A percentile compares a stretch with the other conserved stretches of the same genome.
These are phyloP conservation scores for Saccharum hybrid DNA, from an alignment of 202 grass and related monocot species.

Conservation along the genomic window DNA sequence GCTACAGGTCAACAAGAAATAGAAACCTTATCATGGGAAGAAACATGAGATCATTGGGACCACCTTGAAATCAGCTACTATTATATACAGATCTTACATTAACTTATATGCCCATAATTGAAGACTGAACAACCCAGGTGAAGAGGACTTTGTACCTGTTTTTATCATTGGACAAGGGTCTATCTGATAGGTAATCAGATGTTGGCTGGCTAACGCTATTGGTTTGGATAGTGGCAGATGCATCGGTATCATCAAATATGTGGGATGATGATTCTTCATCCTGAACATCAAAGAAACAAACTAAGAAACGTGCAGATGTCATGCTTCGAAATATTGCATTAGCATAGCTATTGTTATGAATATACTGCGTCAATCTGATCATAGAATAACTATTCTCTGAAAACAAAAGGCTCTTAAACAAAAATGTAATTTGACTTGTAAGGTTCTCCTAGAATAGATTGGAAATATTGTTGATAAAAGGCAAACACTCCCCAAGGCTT, in stretches of 20 bases:
- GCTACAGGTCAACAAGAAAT: not conserved
- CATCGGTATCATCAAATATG: constrained; percentile 41
- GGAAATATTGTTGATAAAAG: not conserved
- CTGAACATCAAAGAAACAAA: constrained; percentile 46
- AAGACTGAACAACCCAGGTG: not conserved
- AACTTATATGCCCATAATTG: not conserved
- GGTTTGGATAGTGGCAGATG: constrained; percentile 30
- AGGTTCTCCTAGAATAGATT: not conserved
- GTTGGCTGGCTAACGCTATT: constrained; percentile 38
- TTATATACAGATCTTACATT: not conserved
- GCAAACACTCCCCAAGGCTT: not conserved
- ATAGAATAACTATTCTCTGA: constrained; percentile 18
- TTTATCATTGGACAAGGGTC: constrained; percentile 31
- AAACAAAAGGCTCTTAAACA: constrained; percentile 24
- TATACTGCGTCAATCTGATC: not conserved
- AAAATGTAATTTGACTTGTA: not conserved
- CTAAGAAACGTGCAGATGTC: not conserved
- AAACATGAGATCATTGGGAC: not conserved
- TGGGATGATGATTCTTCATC: constrained; percentile 54
- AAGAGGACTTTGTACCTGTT: constrained; percentile 51
- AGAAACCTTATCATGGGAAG: not conserved
- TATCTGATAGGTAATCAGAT: constrained; percentile 47
- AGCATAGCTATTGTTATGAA: not conserved
- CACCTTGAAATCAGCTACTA: constrained; percentile 3
- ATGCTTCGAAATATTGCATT: not conserved